A percentile compares a stretch with the other conserved stretches of the same genome.
These are phyloP conservation scores for Arabidopsis hybrid DNA, from an alignment of 441 rosid species.

Conservation along the genomic window DNA sequence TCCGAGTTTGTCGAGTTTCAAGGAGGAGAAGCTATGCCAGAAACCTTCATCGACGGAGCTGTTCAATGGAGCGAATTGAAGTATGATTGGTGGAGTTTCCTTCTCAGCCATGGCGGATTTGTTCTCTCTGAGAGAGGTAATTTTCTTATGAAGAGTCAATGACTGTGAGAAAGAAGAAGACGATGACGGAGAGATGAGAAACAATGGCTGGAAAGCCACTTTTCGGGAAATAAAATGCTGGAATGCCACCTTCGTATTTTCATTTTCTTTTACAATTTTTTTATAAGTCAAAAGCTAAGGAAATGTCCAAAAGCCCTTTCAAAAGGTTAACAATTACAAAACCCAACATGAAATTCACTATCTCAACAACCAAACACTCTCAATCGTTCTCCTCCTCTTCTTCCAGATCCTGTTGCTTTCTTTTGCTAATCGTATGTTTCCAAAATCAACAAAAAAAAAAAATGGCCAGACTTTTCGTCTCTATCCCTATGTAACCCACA, in stretches of 20 bases:
- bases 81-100: conserved; percentile 47
- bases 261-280: too few species aligned
- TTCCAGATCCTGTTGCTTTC: not conserved
- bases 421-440: conserved; percentile 34
- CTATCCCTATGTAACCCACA: conserved; percentile 42
- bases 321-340: too few species aligned
- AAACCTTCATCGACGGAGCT: conserved; percentile 90
- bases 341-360: too few species aligned
- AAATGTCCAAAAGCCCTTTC: too few species aligned
- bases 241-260: too few species aligned
- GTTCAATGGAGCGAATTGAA: conserved; percentile 83
- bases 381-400: too few species aligned
- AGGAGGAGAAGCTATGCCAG: conserved; percentile 88
- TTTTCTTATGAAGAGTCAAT: conserved; percentile 22
- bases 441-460: not conserved
- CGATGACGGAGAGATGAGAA: conserved; percentile 34
- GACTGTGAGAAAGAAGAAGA: not conserved
- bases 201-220: too few species aligned
- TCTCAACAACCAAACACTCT: too few species aligned
- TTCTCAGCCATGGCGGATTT: conserved; percentile 36
- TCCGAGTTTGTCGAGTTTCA: conserved; percentile 86
- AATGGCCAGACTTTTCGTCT: conserved; percentile 55
- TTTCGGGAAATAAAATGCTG: too few species aligned
- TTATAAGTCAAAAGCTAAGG: too few species aligned
- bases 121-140: not conserved